Evolutionary conservation across 345 rosid species (phyloP), one percentile per base, ranked within the genome.

Genomic region (Hevea brasiliensis): DNA sequence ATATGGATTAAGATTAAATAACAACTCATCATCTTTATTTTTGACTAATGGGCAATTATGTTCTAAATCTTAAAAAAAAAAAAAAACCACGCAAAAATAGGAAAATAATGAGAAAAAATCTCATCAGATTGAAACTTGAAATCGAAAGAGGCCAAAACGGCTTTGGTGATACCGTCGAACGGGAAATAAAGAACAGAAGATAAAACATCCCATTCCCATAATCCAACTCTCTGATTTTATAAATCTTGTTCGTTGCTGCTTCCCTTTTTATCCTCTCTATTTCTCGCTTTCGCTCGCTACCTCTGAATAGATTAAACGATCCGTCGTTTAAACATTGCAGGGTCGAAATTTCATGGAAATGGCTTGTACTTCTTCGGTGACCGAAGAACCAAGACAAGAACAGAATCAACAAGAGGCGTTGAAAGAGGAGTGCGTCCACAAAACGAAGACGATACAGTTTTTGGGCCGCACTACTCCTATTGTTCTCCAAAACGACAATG

Each of bases 401-500:
- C 69, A 60, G 73, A 63, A 27, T 42, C 75, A 67, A 3, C 56
- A 45, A 55, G 59, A 10, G 23, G 12, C 44, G 10, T 59, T 27
- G n/a, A 27, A 20, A 24, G 72, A 13, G 61, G 97, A 89, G 79
- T 82, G 88, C 74, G 51, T 84, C 56, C 83, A 95, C 79, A 91
- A 83, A 83, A 89, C 96, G 47, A 95, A 95, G 83, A 82, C 86
- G 74, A 83, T 95, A 67, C 90, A 88, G 83, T 92, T 95, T 81
- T 80, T 91, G 44, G 98, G 98, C 35, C 87, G 98, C 62, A 81
- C 85, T 58, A 92, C 97, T 58, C 98, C 98, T 18, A 86, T 95
- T 77, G 73, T 95, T 71, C 98, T 95, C 76, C 98, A 95, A 73
- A 95, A 92, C 84, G 98, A 92, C 81, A 95, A 95, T 81, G 99